These are phyloP conservation scores for Cercospora brassicicola DNA, from an alignment of 2,329 filamentous ascomycete genomes.

Conservation along the genomic window DNA sequence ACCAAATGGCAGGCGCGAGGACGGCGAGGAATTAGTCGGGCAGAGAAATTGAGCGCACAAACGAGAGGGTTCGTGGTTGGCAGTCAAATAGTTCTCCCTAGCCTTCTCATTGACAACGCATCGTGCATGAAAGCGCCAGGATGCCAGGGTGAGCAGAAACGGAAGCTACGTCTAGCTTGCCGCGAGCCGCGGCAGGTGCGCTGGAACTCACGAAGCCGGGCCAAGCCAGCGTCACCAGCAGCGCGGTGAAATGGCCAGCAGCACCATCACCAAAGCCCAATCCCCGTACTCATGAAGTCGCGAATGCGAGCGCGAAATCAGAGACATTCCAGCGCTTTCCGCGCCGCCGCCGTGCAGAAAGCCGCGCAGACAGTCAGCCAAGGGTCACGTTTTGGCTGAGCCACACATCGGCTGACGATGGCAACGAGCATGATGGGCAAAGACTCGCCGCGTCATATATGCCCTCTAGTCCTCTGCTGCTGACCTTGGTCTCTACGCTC, in stretches of 20 bases:
- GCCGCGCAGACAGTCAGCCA: not conserved
- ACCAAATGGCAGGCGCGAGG: not conserved
- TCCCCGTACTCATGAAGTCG: not conserved
- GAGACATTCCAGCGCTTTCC: not conserved
- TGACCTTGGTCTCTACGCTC: not conserved
- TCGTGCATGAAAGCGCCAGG: conserved; percentile 7
- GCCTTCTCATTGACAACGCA: conserved; percentile 11
- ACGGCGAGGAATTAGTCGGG: not conserved
- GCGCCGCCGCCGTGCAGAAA: not conserved
- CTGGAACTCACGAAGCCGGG: not conserved
- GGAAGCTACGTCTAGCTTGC: not conserved
- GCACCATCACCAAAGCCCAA: not conserved
- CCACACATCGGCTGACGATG: not conserved
- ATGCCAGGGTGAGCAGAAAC: conserved; percentile 4
- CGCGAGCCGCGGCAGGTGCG: not conserved
- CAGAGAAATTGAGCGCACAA: not conserved
- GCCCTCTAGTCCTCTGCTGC: not conserved
- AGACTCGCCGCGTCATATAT: not conserved
- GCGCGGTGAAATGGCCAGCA: not conserved
- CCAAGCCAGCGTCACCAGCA: not conserved
- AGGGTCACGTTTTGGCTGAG: conserved; percentile 1
- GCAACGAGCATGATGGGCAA: not conserved
- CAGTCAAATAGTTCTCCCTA: conserved; percentile 8
- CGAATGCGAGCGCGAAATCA: not conserved
- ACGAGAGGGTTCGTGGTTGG: conserved; percentile 1